A percentile compares a stretch with the other conserved stretches of the same genome.
Evolutionary conservation across 106 monocot species (phyloP).

Genomic region (Phalaenopsis equestris): DNA sequence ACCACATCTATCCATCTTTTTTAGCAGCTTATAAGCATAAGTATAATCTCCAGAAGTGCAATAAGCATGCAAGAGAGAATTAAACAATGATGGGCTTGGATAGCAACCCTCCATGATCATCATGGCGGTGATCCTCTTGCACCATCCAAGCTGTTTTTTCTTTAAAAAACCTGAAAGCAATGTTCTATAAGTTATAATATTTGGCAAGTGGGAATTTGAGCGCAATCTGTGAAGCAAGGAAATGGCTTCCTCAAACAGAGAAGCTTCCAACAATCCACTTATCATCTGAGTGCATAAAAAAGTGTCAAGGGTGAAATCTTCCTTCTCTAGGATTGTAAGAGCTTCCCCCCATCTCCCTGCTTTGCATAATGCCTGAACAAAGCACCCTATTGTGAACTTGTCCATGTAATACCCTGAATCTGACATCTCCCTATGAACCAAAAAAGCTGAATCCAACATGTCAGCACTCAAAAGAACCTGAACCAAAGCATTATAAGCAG

Average conservation of each 20-base stretch:
- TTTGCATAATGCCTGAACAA: constrained; percentile 68
- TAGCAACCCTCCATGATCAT: constrained; percentile 83
- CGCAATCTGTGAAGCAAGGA: constrained; percentile 84
- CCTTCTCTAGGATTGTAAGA: constrained; percentile 64
- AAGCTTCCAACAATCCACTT: constrained; percentile 80
- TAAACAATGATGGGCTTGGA: constrained; percentile 66
- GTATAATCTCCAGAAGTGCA: constrained; percentile 56
- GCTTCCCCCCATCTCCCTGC: constrained; percentile 78
- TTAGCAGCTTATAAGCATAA: constrained; percentile 82
- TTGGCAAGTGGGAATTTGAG: constrained; percentile 57
- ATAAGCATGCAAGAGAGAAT: constrained; percentile 82
- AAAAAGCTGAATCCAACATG: constrained; percentile 65
- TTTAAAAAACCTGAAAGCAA: constrained; percentile 76
- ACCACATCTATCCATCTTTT: constrained; percentile 60
- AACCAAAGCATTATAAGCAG: constrained; percentile 67
- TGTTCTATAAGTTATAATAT: constrained; percentile 73
- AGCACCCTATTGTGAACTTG: constrained; percentile 58
- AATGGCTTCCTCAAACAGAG: constrained; percentile 88
- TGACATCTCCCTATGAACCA: constrained; percentile 81
- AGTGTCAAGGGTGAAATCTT: constrained; percentile 72
- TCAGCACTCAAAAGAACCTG: constrained; percentile 57
- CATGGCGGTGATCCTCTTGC: constrained; percentile 83
- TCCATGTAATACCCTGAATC: constrained; percentile 55
- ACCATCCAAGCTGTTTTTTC: constrained; percentile 92
- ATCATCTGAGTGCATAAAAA: constrained; percentile 86